Base-by-base conservation (phyloP, 768 basidiomycete genomes). In the Serendipita sp. region DNA sequence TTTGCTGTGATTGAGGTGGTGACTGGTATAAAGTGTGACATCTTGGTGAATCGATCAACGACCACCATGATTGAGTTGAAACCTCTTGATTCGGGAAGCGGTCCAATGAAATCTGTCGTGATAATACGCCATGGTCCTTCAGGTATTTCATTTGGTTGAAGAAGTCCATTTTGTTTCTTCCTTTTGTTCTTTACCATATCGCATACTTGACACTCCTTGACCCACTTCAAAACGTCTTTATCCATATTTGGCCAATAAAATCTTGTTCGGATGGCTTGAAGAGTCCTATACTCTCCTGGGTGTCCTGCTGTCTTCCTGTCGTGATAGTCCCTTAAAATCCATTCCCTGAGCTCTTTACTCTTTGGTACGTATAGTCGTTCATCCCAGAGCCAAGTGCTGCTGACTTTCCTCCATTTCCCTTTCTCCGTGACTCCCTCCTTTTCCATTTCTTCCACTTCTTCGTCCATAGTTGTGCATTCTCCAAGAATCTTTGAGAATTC, bases 61-160 rank as follows among this genome's bases (percentile, higher is more conserved):
- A 71, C 62, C 2, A 71, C 68, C 2, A 66, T 45, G 14, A 71
- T 70, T 1, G 66, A 43, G 43, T 65, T 61, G 51, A 45, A 66
- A 14, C 60, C 64, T 3, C 64, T 61, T 1, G 69, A 70, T 2
- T 2, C 16, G 0, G 70, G 73, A 9, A 74, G 66, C 33, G 68
- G 41, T 28, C 61, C 65, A 16, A 74, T 69, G 38, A 67, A 62
- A 51, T 72, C 71, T 53, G 70, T 66, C 16, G 66, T 64, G 43
- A 71, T 48, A 26, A 34, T 9, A 3, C 5, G 5, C 67, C 74
- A 74, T 7, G 74, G 74, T 0, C 65, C 38, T 0, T 38, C 48
- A 2, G 74, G 72, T 2, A 72, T 63, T 0, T 64, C 28, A 0
- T 74, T 43, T 0, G 71, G 67, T 11, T 71, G 66, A 11, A 76